Base-by-base conservation (phyloP, 768 basidiomycete species). In the Rhizopogon vinicolor region DNA sequence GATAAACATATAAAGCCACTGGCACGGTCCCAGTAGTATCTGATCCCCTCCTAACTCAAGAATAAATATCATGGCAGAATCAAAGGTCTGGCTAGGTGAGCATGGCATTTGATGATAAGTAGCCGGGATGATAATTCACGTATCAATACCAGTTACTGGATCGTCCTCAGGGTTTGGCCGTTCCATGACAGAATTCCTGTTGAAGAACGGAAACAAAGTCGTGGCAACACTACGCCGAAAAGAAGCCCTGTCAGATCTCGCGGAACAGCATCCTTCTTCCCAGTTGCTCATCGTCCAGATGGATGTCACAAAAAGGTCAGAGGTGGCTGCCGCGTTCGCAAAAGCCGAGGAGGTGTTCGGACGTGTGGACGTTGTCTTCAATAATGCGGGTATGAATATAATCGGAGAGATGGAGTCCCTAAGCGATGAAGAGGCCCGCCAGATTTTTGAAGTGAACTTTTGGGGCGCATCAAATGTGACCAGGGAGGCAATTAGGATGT, bases 181-280 rank as follows among this genome's bases (percentile, higher is more conserved):
- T 8, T 33, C 56, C 16, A 62, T 70, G 55, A 63, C 64, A 12
- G 67, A 72, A 53, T 37, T 41, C 18, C 68, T 65, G 13, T 68
- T 77, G 18, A 51, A 49, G 13, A 61, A 63, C 3, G 74, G 74
- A 25, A 72, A 73, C 51, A 68, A 45, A 7, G 74, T 65, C 45
- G 65, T 75, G 51, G 76, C 77, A 14, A 75, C 76, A 19, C 61
- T 74, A 25, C 74, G 77, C 48, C 69, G 62, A 46, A 74, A 73
- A 19, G 55, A 56, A 42, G 51, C 18, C 12, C 33, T 53, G 3
- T 35, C 22, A 5, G 62, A 63, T 39, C 66, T 71, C 18, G 37
- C 51, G 6, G 37, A 53, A 5, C 12, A 53, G 16, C 65, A 64
- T 51, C 35, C 58, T 1, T 12, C 58, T 19, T 44, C 59, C 0